Evolutionary conservation across 2,329 filamentous ascomycete species (phyloP).

Genomic region (Aureobasidium sp.): DNA sequence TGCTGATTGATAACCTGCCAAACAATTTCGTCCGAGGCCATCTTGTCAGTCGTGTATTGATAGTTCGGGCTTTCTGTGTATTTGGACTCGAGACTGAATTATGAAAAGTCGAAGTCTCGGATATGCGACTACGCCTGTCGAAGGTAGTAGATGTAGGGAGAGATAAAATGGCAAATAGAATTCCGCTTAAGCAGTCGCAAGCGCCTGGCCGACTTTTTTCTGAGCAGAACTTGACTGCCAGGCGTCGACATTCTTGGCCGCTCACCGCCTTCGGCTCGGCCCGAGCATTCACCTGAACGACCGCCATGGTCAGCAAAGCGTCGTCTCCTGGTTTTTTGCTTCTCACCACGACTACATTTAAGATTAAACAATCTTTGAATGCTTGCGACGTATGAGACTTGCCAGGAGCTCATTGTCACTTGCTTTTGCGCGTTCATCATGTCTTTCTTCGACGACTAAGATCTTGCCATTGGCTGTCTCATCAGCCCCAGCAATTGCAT

Average conservation of each 20-base stretch:
- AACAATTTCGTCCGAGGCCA: conserved; percentile 93
- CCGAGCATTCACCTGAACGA: background rate
- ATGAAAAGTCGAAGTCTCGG: background rate
- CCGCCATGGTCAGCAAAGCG: conserved; percentile 5
- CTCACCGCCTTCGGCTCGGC: conserved; percentile 8
- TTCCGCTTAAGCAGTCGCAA: background rate
- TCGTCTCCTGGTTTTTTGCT: background rate
- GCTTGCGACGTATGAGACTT: conserved; percentile 12
- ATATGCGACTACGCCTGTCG: background rate
- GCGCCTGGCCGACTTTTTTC: conserved; percentile 8
- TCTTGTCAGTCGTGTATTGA: conserved; percentile 30
- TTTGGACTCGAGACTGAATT: background rate
- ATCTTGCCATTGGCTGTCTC: background rate
- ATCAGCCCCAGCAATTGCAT: background rate
- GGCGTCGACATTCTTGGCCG: conserved; percentile 1
- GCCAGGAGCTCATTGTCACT: conserved; percentile 8
- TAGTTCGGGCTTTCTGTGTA: background rate
- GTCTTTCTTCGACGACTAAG: background rate
- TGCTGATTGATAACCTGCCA: conserved; percentile 96
- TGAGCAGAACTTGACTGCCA: conserved; percentile 9
- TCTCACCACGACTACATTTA: background rate
- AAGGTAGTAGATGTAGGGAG: background rate
- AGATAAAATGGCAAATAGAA: background rate
- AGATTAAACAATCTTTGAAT: background rate
- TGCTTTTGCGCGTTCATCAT: conserved; percentile 2